Evolutionary conservation across 176 grass and related monocot genomes (phyloP).

Genomic region (Oropetium thomaeum): DNA sequence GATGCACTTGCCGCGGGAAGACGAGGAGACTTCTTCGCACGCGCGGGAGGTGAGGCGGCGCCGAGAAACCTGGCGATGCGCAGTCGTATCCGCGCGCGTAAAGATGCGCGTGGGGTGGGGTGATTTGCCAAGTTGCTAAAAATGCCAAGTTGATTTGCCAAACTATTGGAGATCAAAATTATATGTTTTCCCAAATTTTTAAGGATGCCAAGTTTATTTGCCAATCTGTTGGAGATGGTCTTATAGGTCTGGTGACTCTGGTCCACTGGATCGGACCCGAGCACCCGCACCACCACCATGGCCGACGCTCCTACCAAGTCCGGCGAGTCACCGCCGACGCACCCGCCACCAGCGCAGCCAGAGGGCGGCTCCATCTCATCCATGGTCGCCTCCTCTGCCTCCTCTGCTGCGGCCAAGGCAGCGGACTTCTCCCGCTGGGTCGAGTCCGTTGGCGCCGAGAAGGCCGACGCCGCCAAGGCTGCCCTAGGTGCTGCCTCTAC

Average conservation of each 20-base stretch:
- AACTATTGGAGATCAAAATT: no score
- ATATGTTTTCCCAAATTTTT: no score
- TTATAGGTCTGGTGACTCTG: neutral
- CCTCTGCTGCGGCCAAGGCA: conserved; percentile 32
- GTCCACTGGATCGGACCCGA: conserved; percentile 26
- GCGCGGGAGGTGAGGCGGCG: no score
- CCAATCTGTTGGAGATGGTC: no score
- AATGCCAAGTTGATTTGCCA: no score
- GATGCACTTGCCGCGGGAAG: no score
- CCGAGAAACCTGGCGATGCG: no score
- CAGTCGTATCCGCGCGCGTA: no score
- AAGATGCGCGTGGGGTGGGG: no score
- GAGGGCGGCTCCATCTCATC: conserved; percentile 41
- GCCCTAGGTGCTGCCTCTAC: conserved; percentile 30
- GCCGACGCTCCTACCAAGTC: conserved; percentile 28
- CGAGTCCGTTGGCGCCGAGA: conserved; percentile 44
- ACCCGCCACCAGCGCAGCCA: neutral
- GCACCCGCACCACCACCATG: conserved; percentile 27
- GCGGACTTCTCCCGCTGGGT: conserved; percentile 39
- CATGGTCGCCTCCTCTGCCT: conserved; percentile 38
- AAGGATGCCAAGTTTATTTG: no score
- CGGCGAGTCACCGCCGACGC: conserved; percentile 25
- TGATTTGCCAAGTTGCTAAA: no score
- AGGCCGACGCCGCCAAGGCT: conserved; percentile 33
- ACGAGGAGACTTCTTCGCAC: no score